Conservation (phyloP, 441 rosid genomes). For the Macaranga tanarius region DNA sequence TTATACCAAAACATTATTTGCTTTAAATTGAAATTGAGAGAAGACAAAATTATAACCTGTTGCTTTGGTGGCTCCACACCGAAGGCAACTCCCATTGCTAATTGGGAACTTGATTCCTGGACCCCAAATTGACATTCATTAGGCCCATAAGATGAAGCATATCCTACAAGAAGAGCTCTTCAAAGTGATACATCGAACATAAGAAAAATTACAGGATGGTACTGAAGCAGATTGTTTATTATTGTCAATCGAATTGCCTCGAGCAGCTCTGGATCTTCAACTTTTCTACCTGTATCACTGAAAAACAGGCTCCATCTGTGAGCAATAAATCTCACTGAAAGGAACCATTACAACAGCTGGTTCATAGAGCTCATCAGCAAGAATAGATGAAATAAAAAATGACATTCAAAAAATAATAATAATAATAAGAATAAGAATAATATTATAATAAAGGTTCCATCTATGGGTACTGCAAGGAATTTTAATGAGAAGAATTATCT, state of each 20-base stretch:
- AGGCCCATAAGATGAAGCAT: constrained; percentile 18
- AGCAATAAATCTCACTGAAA: constrained; percentile 17
- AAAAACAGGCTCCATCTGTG: constrained; percentile 28
- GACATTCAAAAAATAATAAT: not conserved
- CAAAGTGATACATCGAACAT: constrained; percentile 3
- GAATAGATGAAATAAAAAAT: not conserved
- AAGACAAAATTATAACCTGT: constrained; percentile 34
- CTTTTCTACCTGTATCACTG: constrained; percentile 90
- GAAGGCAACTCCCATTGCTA: constrained; percentile 93
- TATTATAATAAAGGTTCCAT: too few species aligned
- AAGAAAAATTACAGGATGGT: constrained; percentile 71
- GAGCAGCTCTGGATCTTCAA: constrained; percentile 91
- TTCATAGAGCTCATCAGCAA: constrained; percentile 2
- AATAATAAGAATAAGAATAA: too few species aligned
- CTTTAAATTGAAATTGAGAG: not conserved
- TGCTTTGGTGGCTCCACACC: constrained; percentile 76
- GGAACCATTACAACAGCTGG: constrained; percentile 9
- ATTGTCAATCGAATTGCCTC: constrained; percentile 96
- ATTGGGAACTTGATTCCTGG: constrained; percentile 93
- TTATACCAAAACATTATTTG: not conserved
- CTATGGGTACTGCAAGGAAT: not conserved
- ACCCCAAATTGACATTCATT: constrained; percentile 28
- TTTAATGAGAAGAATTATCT: not conserved
- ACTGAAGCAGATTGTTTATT: constrained; percentile 82
- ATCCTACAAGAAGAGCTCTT: constrained; percentile 3